Percentiles rank a stretch among this genome's conserved stretches.
Evolutionary conservation across 495 filamentous ascomycete species (phyloP).

Genomic region (Aspergillus steynii): DNA sequence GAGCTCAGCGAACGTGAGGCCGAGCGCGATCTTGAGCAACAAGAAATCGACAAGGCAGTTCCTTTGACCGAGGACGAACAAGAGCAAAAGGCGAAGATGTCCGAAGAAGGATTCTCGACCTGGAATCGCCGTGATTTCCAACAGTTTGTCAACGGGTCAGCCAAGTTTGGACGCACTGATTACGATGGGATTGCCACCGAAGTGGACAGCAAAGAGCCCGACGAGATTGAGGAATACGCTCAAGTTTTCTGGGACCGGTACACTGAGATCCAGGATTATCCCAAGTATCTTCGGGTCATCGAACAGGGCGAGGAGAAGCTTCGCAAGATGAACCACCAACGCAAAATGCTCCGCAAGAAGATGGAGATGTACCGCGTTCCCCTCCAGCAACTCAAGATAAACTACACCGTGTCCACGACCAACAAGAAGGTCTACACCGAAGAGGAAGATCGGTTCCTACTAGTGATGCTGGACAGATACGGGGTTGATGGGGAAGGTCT

Average conservation of each 20-base stretch:
- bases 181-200: slow-evolving; percentile 84
- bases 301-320: slow-evolving; percentile 89
- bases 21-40: slow-evolving; percentile 83
- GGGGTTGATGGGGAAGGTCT: slow-evolving; percentile 84
- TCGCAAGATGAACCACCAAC: slow-evolving; percentile 85
- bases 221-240: slow-evolving; percentile 86
- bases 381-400: slow-evolving; percentile 95
- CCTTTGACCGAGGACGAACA: slow-evolving; percentile 89
- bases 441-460: slow-evolving; percentile 94
- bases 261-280: slow-evolving; percentile 81
- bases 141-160: slow-evolving; percentile 93
- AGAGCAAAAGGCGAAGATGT: slow-evolving; percentile 75
- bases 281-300: slow-evolving; percentile 82
- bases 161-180: slow-evolving; percentile 83
- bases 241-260: slow-evolving; percentile 94
- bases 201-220: slow-evolving; percentile 83
- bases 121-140: slow-evolving; percentile 99
- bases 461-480: slow-evolving; percentile 88
- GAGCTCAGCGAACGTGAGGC: slow-evolving; percentile 81
- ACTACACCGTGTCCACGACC: slow-evolving; percentile 97
- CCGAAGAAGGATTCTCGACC: slow-evolving; percentile 81
- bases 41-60: slow-evolving; percentile 87
- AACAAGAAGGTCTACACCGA: slow-evolving; percentile 99
- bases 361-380: slow-evolving; percentile 94
- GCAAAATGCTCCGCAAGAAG: slow-evolving; percentile 93